Percentiles rank a stretch among this genome's conserved stretches.
Conservation (phyloP, 225 moss, liverwort and hornwort species). For the Anthoceros angustus region DNA sequence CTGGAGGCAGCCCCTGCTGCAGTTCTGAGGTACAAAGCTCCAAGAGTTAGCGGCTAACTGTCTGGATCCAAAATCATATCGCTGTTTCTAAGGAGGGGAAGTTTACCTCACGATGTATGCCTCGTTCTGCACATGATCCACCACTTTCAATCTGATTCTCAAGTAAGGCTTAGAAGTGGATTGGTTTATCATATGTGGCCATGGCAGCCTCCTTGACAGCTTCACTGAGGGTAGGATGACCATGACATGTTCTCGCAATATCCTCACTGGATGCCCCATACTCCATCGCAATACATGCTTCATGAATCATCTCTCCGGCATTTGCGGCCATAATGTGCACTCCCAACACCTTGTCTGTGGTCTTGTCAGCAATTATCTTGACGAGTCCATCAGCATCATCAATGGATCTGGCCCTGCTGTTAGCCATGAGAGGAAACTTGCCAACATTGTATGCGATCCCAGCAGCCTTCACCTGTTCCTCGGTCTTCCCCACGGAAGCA, state of each 20-base stretch:
- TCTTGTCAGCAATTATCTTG: slow-evolving; percentile 89
- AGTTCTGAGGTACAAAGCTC: no score
- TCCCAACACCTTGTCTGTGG: slow-evolving; percentile 77
- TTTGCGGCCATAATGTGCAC: slow-evolving; percentile 96
- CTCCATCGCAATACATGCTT: slow-evolving; percentile 83
- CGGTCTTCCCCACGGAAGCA: slow-evolving; percentile 86
- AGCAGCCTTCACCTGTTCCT: slow-evolving; percentile 89
- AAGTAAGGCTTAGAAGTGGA: slow-evolving; percentile 38
- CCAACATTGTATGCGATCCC: slow-evolving; percentile 72
- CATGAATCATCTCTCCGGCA: slow-evolving; percentile 88
- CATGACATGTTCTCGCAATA: slow-evolving; percentile 90
- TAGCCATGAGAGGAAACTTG: slow-evolving; percentile 84
- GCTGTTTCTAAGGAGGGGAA: no score
- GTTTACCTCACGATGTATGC: background rate
- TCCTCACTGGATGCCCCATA: slow-evolving; percentile 97
- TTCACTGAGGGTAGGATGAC: slow-evolving; percentile 88
- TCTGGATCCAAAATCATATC: no score
- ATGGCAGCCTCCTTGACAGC: slow-evolving; percentile 96
- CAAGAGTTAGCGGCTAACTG: no score
- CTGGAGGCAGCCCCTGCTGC: no score
- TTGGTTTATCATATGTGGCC: slow-evolving; percentile 93
- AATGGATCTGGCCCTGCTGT: slow-evolving; percentile 85
- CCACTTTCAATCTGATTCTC: background rate
- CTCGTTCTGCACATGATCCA: slow-evolving; percentile 17
- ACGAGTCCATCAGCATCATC: slow-evolving; percentile 94